A percentile compares a stretch with the other conserved stretches of the same genome.
Conservation (phyloP, 2,329 filamentous ascomycete species). For the Claviceps pusilla region DNA sequence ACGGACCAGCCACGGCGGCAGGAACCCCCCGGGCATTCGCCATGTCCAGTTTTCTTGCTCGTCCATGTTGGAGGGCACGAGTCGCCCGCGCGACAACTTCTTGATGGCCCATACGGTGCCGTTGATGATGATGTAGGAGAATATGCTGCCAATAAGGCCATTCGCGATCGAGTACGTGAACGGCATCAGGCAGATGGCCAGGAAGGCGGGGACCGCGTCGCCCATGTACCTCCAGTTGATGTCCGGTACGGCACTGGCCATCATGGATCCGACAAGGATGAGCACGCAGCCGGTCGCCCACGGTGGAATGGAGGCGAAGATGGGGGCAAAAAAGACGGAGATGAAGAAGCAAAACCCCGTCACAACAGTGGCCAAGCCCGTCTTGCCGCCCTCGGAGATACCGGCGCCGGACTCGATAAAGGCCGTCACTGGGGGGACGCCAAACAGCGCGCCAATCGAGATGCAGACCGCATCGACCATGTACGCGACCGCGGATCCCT, state of each 20-base stretch:
- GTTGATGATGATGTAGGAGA: conserved; percentile 65
- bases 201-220: conserved; percentile 70
- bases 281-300: conserved; percentile 86
- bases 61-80: conserved; percentile 60
- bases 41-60: conserved; percentile 71
- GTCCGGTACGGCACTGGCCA: conserved; percentile 61
- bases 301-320: conserved; percentile 76
- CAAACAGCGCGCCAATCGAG: conserved; percentile 65
- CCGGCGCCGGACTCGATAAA: conserved; percentile 84
- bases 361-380: conserved; percentile 66
- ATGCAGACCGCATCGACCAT: conserved; percentile 67
- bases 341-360: conserved; percentile 76
- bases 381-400: conserved; percentile 75
- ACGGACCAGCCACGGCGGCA: conserved; percentile 60
- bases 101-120: conserved; percentile 53
- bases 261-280: conserved; percentile 75
- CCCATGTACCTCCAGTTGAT: conserved; percentile 85
- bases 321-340: conserved; percentile 76
- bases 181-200: conserved; percentile 74
- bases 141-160: conserved; percentile 67
- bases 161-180: conserved; percentile 84
- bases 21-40: conserved; percentile 56
- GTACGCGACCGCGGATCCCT: conserved; percentile 71
- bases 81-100: conserved; percentile 48
- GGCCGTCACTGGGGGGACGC: conserved; percentile 67